Evolutionary conservation across 805 yeast species (phyloP).

Genomic region (Pichia rugopelliculosa): DNA sequence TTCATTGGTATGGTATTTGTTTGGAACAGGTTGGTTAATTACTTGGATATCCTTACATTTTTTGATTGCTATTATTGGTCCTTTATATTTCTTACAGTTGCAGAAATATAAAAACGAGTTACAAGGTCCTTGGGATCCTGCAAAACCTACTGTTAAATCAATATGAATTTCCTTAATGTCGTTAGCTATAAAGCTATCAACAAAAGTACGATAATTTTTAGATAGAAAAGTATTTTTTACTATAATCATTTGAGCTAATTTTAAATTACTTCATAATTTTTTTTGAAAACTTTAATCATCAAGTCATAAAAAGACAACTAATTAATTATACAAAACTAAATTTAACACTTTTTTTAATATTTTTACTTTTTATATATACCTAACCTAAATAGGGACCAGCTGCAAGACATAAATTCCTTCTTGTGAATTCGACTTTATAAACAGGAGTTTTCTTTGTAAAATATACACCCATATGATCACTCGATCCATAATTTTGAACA

Average conservation of each 20-base stretch:
- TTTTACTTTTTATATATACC: neutral
- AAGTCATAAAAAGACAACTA: neutral
- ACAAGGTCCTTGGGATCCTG: slow-evolving; percentile 93
- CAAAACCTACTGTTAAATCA: slow-evolving; percentile 55
- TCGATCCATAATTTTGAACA: slow-evolving; percentile 51
- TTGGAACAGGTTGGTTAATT: slow-evolving; percentile 35
- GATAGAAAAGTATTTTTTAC: too few species aligned
- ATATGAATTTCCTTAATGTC: too few species aligned
- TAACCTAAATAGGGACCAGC: slow-evolving; percentile 69
- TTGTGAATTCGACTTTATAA: slow-evolving; percentile 84
- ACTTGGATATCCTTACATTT: slow-evolving; percentile 47
- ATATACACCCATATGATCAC: slow-evolving; percentile 86
- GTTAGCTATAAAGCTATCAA: too few species aligned
- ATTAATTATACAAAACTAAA: neutral
- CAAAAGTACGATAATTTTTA: too few species aligned
- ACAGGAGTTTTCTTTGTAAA: slow-evolving; percentile 93
- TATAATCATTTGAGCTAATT: too few species aligned
- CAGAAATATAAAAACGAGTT: slow-evolving; percentile 79
- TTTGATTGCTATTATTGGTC: slow-evolving; percentile 48
- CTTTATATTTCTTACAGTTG: slow-evolving; percentile 59
- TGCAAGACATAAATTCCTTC: slow-evolving; percentile 84
- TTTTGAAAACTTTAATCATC: too few species aligned
- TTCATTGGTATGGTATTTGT: slow-evolving; percentile 29
- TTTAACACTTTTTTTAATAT: neutral
- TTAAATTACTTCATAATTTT: too few species aligned